A percentile compares a stretch with the other conserved stretches of the same genome.
Evolutionary conservation across 208 protist species (phyloP).

Genomic region (Leishmania gerbilli): DNA sequence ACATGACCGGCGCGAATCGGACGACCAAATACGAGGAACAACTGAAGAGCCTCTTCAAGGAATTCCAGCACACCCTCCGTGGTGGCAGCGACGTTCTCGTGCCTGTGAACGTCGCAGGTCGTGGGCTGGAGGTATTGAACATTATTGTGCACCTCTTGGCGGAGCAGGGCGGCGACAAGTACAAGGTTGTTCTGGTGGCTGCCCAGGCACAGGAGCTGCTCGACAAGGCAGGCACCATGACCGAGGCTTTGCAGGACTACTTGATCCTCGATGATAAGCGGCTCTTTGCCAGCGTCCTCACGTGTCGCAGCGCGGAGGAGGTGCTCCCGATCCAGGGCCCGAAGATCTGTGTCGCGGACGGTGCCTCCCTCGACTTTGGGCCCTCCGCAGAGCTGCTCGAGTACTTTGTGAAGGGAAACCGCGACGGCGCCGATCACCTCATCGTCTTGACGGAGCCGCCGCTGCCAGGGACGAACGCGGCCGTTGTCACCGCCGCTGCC

Average conservation of each 20-base stretch:
- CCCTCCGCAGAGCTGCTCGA: conserved; percentile 71
- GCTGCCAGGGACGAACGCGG: conserved; percentile 58
- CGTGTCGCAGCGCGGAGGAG: conserved; percentile 77
- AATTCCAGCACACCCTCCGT: conserved; percentile 82
- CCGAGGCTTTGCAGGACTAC: conserved; percentile 74
- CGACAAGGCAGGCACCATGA: conserved; percentile 85
- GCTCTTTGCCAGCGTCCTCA: conserved; percentile 76
- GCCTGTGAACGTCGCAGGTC: conserved; percentile 70
- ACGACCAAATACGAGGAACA: conserved; percentile 65
- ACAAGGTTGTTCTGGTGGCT: conserved; percentile 80
- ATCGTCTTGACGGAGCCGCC: conserved; percentile 64
- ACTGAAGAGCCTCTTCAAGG: conserved; percentile 70
- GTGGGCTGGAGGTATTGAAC: conserved; percentile 81
- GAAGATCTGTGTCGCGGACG: conserved; percentile 83
- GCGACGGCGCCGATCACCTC: conserved; percentile 58
- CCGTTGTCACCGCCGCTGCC: conserved; percentile 26
- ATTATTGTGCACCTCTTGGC: conserved; percentile 67
- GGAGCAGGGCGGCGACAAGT: conserved; percentile 78
- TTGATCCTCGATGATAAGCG: conserved; percentile 70
- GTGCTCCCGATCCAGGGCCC: conserved; percentile 55
- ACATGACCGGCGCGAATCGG: conserved; percentile 12
- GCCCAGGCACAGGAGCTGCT: conserved; percentile 79
- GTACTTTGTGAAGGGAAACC: conserved; percentile 37
- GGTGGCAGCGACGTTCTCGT: conserved; percentile 86
- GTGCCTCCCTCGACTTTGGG: conserved; percentile 73